Percentiles rank a stretch among this genome's conserved stretches.
phyloP scores from a whole-genome alignment of 345 rosid species.

The Syzygium aromaticum region DNA sequence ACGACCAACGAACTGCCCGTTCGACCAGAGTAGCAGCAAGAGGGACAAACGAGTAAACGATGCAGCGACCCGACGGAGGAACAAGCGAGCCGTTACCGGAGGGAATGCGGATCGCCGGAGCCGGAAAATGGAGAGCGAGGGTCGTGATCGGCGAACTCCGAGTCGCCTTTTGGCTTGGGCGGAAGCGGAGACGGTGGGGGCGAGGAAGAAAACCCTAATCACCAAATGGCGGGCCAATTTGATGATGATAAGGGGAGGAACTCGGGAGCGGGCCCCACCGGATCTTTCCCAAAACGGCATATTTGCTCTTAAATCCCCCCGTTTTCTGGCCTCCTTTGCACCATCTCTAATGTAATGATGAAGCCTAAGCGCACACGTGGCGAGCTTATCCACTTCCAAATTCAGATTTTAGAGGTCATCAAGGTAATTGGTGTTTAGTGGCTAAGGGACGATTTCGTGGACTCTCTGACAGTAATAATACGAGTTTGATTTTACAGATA shows the following conservation, averaged over 20 bases:
- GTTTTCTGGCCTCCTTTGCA: rapidly evolving
- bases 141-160: neutral
- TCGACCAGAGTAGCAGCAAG: neutral
- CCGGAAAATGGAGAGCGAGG: neutral
- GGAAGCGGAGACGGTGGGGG: neutral
- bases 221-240: no score
- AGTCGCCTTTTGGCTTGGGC: neutral
- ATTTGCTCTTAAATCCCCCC: neutral
- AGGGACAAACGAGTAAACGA: neutral
- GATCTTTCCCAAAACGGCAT: neutral
- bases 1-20: neutral
- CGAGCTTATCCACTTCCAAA: no score
- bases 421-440: no score
- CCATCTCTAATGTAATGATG: neutral
- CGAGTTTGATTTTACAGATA: no score
- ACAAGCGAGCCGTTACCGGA: neutral
- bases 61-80: neutral
- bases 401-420: no score
- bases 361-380: neutral
- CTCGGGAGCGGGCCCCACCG: neutral
- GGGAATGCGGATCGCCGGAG: neutral
- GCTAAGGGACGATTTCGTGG: no score
- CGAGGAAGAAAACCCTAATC: neutral
- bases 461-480: no score
- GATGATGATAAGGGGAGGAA: neutral